Percentiles rank a stretch among this genome's conserved stretches.
Conservation (phyloP, 495 filamentous ascomycete genomes). For the Coniosporium apollinis region DNA sequence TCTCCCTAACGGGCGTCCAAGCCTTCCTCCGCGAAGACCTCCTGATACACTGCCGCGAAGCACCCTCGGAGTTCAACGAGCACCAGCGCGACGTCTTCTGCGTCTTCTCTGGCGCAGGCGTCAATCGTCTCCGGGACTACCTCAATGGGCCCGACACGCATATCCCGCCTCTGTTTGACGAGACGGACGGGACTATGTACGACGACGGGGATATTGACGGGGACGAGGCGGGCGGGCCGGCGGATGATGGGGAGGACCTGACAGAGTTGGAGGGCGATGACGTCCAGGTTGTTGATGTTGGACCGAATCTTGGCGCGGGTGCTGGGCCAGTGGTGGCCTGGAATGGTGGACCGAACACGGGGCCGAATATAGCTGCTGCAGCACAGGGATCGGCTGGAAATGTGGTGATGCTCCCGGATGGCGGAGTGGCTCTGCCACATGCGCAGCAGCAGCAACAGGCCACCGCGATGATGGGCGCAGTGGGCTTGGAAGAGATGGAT, state of each 20-base stretch:
- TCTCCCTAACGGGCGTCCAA: slow-evolving; percentile 89
- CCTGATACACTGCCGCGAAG: slow-evolving; percentile 66
- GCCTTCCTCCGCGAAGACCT: slow-evolving; percentile 64
- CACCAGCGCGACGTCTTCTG: slow-evolving; percentile 93
- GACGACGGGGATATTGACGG: slow-evolving; percentile 12
- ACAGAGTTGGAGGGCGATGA: too few relatives aligned
- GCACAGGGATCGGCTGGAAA: too few relatives aligned
- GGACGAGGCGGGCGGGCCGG: too few relatives aligned
- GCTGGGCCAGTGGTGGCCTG: too few relatives aligned
- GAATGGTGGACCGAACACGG: too few relatives aligned
- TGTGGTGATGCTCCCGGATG: too few relatives aligned
- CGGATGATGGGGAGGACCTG: too few relatives aligned
- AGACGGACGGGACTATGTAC: slow-evolving; percentile 10
- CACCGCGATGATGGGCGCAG: slow-evolving; percentile 19
- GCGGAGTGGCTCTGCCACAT: too few relatives aligned
- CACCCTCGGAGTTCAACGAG: slow-evolving; percentile 83
- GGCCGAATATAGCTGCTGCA: too few relatives aligned
- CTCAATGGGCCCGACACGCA: slow-evolving; percentile 36
- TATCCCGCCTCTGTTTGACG: slow-evolving; percentile 4
- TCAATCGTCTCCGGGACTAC: slow-evolving; percentile 56
- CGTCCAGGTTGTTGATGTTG: too few relatives aligned
- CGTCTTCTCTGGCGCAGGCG: slow-evolving; percentile 85
- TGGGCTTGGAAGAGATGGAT: slow-evolving; percentile 21
- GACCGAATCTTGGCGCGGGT: too few relatives aligned
- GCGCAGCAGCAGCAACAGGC: too few relatives aligned